Evolutionary conservation across 2,329 filamentous ascomycete species (phyloP).

Genomic region (Aspergillus latus): DNA sequence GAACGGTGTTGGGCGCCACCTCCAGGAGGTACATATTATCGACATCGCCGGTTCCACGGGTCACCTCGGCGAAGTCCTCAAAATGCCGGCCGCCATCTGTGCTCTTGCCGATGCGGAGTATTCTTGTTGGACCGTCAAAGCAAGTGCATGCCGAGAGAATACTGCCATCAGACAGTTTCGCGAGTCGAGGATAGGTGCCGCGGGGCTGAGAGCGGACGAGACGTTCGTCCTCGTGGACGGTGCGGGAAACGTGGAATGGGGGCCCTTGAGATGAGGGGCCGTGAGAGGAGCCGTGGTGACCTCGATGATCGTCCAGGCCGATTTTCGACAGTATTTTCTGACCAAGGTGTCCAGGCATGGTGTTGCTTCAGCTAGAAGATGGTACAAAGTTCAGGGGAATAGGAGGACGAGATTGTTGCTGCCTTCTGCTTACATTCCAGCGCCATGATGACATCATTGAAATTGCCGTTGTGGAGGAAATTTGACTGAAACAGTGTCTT

Average conservation of each 20-base stretch:
- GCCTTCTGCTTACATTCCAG: neutral
- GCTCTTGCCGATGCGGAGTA: conserved; percentile 47
- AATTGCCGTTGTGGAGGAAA: neutral
- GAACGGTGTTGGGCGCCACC: conserved; percentile 34
- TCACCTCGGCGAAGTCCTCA: conserved; percentile 44
- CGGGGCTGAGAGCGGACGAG: conserved; percentile 36
- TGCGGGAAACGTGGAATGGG: conserved; percentile 22
- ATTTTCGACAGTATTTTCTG: conserved; percentile 35
- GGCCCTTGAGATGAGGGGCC: conserved; percentile 1
- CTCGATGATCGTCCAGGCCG: conserved; percentile 23
- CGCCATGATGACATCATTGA: neutral
- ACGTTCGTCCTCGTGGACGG: conserved; percentile 36
- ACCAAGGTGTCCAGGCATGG: conserved; percentile 22
- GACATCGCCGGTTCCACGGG: conserved; percentile 45
- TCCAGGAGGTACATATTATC: conserved; percentile 52
- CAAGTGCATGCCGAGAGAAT: conserved; percentile 50
- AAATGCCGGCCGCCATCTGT: conserved; percentile 47
- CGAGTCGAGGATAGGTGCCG: conserved; percentile 52
- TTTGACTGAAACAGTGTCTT: neutral
- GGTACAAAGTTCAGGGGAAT: neutral
- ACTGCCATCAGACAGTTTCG: conserved; percentile 46
- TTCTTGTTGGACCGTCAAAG: conserved; percentile 37
- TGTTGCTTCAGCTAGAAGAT: neutral
- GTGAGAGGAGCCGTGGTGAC: neutral
- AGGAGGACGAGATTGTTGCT: neutral